phyloP scores from a whole-genome alignment of 169 alveolate species.

The Babesia divergens region DNA sequence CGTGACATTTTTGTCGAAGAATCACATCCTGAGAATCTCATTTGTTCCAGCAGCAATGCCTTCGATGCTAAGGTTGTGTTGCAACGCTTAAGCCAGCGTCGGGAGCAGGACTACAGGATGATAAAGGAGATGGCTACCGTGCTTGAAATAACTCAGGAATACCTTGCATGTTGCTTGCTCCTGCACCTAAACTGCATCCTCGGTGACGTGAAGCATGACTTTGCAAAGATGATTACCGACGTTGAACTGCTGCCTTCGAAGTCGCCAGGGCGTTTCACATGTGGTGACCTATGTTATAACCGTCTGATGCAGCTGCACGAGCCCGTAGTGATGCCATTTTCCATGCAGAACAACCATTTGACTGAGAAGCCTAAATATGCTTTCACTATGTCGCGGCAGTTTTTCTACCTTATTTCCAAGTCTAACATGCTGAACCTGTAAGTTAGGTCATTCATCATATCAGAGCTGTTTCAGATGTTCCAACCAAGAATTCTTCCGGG shows the following conservation, averaged over 20 bases:
- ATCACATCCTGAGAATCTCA: background rate
- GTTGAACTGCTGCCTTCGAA: constrained; percentile 37
- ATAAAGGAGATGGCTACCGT: constrained; percentile 39
- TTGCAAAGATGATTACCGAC: constrained; percentile 15
- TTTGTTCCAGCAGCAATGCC: background rate
- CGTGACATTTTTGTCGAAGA: constrained; percentile 27
- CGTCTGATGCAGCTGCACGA: constrained; percentile 4
- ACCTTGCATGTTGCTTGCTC: constrained; percentile 35
- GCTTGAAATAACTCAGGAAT: constrained; percentile 56
- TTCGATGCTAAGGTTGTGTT: background rate
- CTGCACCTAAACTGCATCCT: constrained; percentile 32
- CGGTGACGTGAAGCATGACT: constrained; percentile 54
- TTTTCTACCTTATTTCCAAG: constrained; percentile 31
- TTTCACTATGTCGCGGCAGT: constrained; percentile 23
- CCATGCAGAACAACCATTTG: constrained; percentile 1
- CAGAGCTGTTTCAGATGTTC: constrained; percentile 21
- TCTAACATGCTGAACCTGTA: constrained; percentile 51
- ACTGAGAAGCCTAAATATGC: constrained; percentile 5
- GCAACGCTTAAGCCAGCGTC: constrained; percentile 1
- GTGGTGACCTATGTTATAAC: background rate
- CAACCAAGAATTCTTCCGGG: constrained; percentile 48
- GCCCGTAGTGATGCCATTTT: constrained; percentile 16
- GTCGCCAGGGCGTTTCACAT: background rate
- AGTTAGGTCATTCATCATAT: background rate
- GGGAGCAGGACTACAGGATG: constrained; percentile 18